Percentiles rank a stretch among this genome's conserved stretches.
Conservation (phyloP, 2,329 filamentous ascomycete species). For the Arthrocladium fulminans region DNA sequence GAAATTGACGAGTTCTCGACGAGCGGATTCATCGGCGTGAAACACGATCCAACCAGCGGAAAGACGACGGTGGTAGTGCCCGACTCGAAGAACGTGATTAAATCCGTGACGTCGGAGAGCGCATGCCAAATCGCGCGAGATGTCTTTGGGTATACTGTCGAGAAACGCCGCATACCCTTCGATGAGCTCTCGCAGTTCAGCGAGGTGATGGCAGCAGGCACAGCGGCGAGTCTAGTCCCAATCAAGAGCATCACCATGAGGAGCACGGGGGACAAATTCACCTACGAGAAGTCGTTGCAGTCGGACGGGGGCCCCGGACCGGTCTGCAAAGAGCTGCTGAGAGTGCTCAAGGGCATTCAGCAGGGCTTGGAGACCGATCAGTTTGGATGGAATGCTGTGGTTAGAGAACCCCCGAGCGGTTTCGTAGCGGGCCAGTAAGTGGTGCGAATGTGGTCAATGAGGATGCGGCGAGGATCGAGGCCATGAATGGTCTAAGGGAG, state of each 20-base stretch:
- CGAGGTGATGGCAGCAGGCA: constrained; percentile 87
- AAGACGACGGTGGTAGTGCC: constrained; percentile 65
- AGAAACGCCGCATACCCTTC: constrained; percentile 57
- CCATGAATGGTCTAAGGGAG: neutral
- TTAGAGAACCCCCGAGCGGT: constrained; percentile 25
- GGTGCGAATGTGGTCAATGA: neutral
- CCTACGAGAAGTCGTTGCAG: constrained; percentile 37
- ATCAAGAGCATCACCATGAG: constrained; percentile 80
- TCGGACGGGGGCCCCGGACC: constrained; percentile 58
- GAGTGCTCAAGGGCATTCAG: constrained; percentile 76
- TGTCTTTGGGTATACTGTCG: constrained; percentile 75
- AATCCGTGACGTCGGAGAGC: constrained; percentile 74
- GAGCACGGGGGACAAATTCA: constrained; percentile 47
- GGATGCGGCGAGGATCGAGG: neutral
- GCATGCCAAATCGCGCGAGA: constrained; percentile 61
- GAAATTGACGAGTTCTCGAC: constrained; percentile 96
- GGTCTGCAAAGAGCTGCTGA: constrained; percentile 62
- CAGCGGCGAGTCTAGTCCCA: constrained; percentile 81
- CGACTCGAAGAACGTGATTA: constrained; percentile 77
- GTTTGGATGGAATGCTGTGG: constrained; percentile 58
- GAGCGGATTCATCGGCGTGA: constrained; percentile 79
- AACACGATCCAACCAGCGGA: constrained; percentile 46
- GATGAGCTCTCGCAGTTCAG: constrained; percentile 54
- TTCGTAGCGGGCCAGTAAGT: constrained; percentile 14
- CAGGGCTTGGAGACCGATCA: constrained; percentile 66